Conservation (phyloP, 352 stramenopile genomes). For the Thalassiosira livingstoniorum region DNA sequence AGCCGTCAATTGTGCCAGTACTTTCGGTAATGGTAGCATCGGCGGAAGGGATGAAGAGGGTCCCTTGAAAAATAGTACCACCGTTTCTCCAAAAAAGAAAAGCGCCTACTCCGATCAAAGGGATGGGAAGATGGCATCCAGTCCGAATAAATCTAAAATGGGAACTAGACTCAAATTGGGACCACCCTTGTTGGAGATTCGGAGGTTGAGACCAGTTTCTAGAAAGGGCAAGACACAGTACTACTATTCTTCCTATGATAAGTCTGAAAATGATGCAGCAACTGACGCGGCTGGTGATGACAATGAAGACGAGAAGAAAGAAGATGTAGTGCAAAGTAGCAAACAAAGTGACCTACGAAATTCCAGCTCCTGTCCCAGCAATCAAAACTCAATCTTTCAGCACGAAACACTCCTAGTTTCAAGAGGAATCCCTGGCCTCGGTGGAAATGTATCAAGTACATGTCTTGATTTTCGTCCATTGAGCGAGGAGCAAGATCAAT, state of each 20-base stretch:
- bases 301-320: not conserved
- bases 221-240: not conserved
- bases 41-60: too few species aligned
- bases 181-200: constrained; percentile 55
- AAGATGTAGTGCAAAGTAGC: too few species aligned
- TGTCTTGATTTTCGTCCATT: constrained; percentile 69
- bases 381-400: constrained; percentile 16
- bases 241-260: not conserved
- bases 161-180: constrained; percentile 26
- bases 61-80: not conserved
- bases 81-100: not conserved
- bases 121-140: not conserved
- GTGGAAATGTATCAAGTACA: constrained; percentile 64
- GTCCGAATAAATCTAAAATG: not conserved
- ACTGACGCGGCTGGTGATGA: not conserved
- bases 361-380: too few species aligned
- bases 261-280: not conserved
- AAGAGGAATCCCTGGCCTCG: constrained; percentile 66
- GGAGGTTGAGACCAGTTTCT: constrained; percentile 34
- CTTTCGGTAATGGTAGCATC: not conserved
- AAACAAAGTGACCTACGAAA: too few species aligned
- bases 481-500: not conserved
- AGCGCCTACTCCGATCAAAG: not conserved
- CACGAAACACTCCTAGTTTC: constrained; percentile 59
- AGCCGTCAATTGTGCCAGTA: constrained; percentile 31